phyloP scores from a whole-genome alignment of 1,284 basidiomycete species.

The Moesziomyces globuligerus region DNA sequence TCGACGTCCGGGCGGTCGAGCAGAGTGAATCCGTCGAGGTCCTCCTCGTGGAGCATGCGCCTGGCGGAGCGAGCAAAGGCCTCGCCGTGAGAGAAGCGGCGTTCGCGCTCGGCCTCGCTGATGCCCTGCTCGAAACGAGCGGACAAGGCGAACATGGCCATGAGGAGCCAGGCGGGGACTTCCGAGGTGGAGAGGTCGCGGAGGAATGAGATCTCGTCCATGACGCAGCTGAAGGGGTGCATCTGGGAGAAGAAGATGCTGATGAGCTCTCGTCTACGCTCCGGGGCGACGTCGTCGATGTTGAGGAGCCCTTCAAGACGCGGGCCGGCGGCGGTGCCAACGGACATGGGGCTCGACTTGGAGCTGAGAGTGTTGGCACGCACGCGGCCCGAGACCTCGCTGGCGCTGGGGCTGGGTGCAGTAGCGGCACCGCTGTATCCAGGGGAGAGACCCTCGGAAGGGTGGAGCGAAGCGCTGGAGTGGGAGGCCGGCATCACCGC shows the following conservation, averaged over 20 bases:
- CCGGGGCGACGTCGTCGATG: slow-evolving; percentile 40
- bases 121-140: slow-evolving; percentile 67
- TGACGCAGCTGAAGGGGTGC: slow-evolving; percentile 68
- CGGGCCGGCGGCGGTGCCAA: slow-evolving; percentile 16
- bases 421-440: slow-evolving; percentile 16
- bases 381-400: slow-evolving; percentile 27
- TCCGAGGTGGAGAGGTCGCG: slow-evolving; percentile 68
- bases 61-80: slow-evolving; percentile 48
- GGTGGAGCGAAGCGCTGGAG: slow-evolving; percentile 20
- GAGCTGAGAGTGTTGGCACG: slow-evolving; percentile 38
- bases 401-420: slow-evolving; percentile 23
- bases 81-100: slow-evolving; percentile 44
- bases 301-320: slow-evolving; percentile 24
- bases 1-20: slow-evolving; percentile 65
- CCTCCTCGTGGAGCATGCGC: slow-evolving; percentile 53
- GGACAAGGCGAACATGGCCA: slow-evolving; percentile 69
- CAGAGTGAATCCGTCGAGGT: slow-evolving; percentile 36
- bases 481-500: slow-evolving; percentile 1
- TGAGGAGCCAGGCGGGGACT: slow-evolving; percentile 68
- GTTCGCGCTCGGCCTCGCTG: slow-evolving; percentile 37
- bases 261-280: slow-evolving; percentile 46
- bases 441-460: slow-evolving; percentile 24
- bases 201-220: slow-evolving; percentile 69
- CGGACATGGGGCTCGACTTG: slow-evolving; percentile 36
- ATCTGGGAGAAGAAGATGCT: slow-evolving; percentile 68